phyloP scores from a whole-genome alignment of 1,139 yeast species.

The Suhomyces anneliseae region DNA sequence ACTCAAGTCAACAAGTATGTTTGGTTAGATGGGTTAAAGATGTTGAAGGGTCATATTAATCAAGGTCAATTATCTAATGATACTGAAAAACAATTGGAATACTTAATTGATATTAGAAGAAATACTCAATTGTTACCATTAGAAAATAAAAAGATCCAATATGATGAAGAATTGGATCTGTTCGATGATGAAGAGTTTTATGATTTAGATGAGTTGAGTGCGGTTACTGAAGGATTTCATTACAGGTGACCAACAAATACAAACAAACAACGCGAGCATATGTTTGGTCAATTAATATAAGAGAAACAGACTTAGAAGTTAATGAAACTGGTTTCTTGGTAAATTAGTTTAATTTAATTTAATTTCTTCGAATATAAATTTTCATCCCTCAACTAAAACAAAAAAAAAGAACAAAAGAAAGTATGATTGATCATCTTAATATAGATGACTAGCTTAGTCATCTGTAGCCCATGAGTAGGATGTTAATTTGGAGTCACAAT shows the following conservation, averaged over 20 bases:
- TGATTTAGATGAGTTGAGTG: constrained; percentile 42
- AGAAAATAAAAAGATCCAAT: constrained; percentile 29
- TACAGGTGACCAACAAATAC: constrained; percentile 26
- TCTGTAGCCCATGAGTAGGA: background rate
- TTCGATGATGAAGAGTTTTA: constrained; percentile 44
- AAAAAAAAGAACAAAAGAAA: too few relatives aligned
- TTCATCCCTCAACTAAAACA: too few relatives aligned
- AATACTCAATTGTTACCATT: constrained; percentile 65
- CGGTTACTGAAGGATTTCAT: constrained; percentile 43
- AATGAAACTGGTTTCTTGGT: too few relatives aligned
- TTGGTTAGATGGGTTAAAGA: constrained; percentile 79
- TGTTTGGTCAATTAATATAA: too few relatives aligned
- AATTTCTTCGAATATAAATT: too few relatives aligned
- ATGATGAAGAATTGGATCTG: constrained; percentile 26
- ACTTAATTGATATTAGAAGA: constrained; percentile 59
- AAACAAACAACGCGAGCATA: too few relatives aligned
- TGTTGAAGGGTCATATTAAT: constrained; percentile 46
- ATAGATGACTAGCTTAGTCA: too few relatives aligned
- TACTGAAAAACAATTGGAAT: constrained; percentile 57
- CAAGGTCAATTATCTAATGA: constrained; percentile 52
- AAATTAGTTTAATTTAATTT: too few relatives aligned
- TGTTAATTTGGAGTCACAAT: background rate
- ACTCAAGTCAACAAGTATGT: constrained; percentile 68
- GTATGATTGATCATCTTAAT: too few relatives aligned
- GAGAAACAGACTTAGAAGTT: too few relatives aligned